phyloP scores from a whole-genome alignment of 2,329 filamentous ascomycete genomes.

The Aureobasidium sp. region DNA sequence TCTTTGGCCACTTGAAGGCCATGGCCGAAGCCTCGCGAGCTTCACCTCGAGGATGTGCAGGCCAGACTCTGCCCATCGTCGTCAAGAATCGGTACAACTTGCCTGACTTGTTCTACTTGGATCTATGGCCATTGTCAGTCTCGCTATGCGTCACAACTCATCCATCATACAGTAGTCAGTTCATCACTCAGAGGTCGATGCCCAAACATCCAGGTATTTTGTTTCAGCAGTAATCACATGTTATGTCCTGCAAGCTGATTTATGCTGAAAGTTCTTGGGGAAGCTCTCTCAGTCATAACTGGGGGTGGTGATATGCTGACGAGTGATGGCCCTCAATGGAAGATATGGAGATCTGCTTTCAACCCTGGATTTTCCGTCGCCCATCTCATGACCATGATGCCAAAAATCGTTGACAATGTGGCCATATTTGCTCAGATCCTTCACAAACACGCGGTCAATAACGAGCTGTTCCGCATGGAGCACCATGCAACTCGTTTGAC shows the following conservation, averaged over 20 bases:
- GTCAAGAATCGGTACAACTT: constrained; percentile 31
- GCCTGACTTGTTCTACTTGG: constrained; percentile 34
- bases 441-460: constrained; percentile 25
- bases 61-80: constrained; percentile 27
- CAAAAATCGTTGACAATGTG: constrained; percentile 29
- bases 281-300: constrained; percentile 28
- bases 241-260: not conserved
- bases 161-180: constrained; percentile 30
- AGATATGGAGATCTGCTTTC: constrained; percentile 36
- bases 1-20: constrained; percentile 34
- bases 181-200: constrained; percentile 27
- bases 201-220: constrained; percentile 24
- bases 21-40: constrained; percentile 28
- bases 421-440: constrained; percentile 28
- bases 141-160: constrained; percentile 30
- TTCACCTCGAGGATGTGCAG: constrained; percentile 29
- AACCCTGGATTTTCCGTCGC: constrained; percentile 33
- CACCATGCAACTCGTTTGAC: constrained; percentile 31
- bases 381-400: constrained; percentile 33
- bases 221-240: not conserved
- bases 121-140: constrained; percentile 35
- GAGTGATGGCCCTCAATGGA: constrained; percentile 33
- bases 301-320: constrained; percentile 31
- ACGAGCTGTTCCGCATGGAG: constrained; percentile 33
- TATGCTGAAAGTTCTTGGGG: constrained; percentile 15